A percentile compares a stretch with the other conserved stretches of the same genome.
phyloP scores from a whole-genome alignment of 352 stramenopile genomes.

The Globisporangium polare region DNA sequence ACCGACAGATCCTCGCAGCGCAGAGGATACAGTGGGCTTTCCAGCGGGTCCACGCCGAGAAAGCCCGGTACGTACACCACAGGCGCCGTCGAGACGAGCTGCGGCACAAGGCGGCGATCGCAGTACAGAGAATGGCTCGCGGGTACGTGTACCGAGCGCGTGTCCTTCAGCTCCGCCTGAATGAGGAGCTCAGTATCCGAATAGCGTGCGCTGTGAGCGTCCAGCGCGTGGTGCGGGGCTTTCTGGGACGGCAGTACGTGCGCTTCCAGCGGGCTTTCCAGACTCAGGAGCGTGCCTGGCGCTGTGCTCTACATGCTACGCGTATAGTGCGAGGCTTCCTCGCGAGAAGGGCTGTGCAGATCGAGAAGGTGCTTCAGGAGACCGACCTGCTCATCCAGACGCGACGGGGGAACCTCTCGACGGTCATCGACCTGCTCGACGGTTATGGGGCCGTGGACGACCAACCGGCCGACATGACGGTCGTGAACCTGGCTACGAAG shows the following conservation, averaged over 20 bases:
- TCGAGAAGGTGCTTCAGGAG: constrained; percentile 22
- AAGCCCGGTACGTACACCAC: constrained; percentile 20
- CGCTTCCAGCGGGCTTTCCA: constrained; percentile 27
- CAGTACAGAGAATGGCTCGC: constrained; percentile 39
- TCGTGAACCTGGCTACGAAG: constrained; percentile 19
- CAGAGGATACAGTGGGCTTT: constrained; percentile 40
- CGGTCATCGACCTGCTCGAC: constrained; percentile 59
- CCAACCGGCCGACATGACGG: constrained; percentile 34
- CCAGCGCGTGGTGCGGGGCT: constrained; percentile 45
- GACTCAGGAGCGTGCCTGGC: constrained; percentile 25
- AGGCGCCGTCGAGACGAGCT: not conserved
- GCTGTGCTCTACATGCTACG: constrained; percentile 36
- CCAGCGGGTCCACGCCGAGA: constrained; percentile 27
- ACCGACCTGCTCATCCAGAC: constrained; percentile 56
- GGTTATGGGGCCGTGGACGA: constrained; percentile 41
- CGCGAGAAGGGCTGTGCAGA: constrained; percentile 20
- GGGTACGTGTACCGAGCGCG: constrained; percentile 24
- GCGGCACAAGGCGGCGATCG: constrained; percentile 28
- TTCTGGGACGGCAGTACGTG: constrained; percentile 29
- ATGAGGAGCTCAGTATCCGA: constrained; percentile 33
- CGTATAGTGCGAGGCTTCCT: constrained; percentile 58
- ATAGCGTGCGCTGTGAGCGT: constrained; percentile 48
- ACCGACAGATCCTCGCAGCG: constrained; percentile 22
- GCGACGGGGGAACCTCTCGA: constrained; percentile 38
- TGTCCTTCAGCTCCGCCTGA: constrained; percentile 29